Evolutionary conservation across 2,329 filamentous ascomycete genomes (phyloP).

Genomic region (Fusarium sp.): DNA sequence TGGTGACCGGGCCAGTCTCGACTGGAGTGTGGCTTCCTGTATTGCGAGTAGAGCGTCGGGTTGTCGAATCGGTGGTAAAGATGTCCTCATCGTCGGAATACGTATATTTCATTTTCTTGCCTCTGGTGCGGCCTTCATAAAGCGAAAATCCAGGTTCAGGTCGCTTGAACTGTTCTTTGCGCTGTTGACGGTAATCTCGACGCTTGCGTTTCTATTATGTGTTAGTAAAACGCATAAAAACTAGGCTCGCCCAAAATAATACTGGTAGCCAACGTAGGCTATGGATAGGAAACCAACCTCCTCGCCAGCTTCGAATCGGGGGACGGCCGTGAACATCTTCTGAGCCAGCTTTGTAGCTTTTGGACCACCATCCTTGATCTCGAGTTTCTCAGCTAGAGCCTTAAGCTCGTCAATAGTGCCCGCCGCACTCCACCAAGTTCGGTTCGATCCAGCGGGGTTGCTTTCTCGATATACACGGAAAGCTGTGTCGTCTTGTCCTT

Average conservation of each 20-base stretch:
- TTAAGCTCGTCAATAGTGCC: conserved; percentile 89
- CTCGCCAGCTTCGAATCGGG: conserved; percentile 92
- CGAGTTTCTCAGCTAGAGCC: conserved; percentile 79
- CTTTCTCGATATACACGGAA: conserved; percentile 96
- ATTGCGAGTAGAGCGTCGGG: conserved; percentile 78
- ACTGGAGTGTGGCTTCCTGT: conserved; percentile 79
- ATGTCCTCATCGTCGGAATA: conserved; percentile 90
- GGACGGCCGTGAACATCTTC: conserved; percentile 82
- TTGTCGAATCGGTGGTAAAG: conserved; percentile 73
- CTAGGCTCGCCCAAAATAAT: background rate
- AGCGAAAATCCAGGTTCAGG: conserved; percentile 91
- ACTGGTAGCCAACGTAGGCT: background rate
- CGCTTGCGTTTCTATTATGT: conserved; percentile 82
- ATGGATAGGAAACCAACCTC: conserved; percentile 69
- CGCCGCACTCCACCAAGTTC: conserved; percentile 93
- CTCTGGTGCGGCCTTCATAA: conserved; percentile 95
- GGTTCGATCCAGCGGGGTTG: conserved; percentile 79
- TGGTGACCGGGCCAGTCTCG: conserved; percentile 74
- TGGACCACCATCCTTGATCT: conserved; percentile 80
- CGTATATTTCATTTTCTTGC: conserved; percentile 96
- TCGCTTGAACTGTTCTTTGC: conserved; percentile 87
- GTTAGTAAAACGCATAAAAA: conserved; percentile 31
- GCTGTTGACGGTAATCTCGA: conserved; percentile 88
- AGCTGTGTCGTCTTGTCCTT: conserved; percentile 92
- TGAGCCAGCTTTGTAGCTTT: conserved; percentile 83